phyloP scores from a whole-genome alignment of 139 green algal genomes.

The Dunaliella primolecta region DNA sequence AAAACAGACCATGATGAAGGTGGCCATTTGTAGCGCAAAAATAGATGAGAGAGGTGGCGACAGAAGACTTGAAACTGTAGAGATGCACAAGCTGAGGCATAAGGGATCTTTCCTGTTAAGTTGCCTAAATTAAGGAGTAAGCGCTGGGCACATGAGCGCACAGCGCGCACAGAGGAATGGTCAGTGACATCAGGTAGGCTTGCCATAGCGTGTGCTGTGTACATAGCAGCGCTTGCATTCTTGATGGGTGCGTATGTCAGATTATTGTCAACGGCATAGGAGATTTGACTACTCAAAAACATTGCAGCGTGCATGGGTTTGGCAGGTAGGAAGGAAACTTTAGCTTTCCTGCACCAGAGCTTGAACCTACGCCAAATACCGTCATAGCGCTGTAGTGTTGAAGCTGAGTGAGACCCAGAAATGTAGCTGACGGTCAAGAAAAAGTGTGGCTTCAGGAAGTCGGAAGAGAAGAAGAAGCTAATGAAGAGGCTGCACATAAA shows the following conservation, averaged over 20 bases:
- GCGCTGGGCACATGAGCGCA: background rate
- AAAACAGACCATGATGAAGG: background rate
- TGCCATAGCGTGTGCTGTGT: background rate
- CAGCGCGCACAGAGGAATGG: background rate
- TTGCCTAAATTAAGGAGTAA: background rate
- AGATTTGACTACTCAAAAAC: background rate
- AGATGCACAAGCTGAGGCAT: background rate
- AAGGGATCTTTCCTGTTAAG: background rate
- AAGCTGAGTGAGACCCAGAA: too few species aligned
- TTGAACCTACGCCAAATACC: background rate
- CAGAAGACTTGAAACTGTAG: background rate
- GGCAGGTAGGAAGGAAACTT: background rate
- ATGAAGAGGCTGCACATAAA: too few species aligned
- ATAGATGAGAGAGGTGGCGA: background rate
- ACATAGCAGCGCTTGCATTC: background rate
- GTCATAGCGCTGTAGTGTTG: background rate
- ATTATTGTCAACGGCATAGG: background rate
- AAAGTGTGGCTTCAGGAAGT: too few species aligned
- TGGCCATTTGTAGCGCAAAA: background rate
- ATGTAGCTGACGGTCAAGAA: too few species aligned
- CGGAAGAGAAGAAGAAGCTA: too few species aligned
- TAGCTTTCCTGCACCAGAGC: background rate
- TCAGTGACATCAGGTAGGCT: background rate
- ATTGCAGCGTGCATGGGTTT: background rate
- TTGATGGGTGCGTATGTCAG: background rate